Evolutionary conservation across 2,329 filamentous ascomycete species (phyloP).

Genomic region (Microthyrium microscopicum): DNA sequence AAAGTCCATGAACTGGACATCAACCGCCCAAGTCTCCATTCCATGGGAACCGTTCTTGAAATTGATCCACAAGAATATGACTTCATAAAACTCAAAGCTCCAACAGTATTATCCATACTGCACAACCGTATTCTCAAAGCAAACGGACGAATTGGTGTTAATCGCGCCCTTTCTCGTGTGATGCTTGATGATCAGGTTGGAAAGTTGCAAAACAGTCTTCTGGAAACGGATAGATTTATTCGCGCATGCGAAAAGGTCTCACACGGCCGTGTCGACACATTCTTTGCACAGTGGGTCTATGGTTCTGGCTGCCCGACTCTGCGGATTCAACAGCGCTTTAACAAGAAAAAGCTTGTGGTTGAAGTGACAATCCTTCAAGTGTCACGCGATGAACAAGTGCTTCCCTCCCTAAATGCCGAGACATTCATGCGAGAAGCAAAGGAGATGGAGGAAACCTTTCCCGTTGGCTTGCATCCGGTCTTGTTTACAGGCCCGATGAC

Average conservation of each 20-base stretch:
- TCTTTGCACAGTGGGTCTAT: constrained; percentile 88
- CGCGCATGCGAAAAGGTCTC: constrained; percentile 76
- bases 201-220: constrained; percentile 50
- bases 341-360: constrained; percentile 92
- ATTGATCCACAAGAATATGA: constrained; percentile 75
- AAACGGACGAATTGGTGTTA: constrained; percentile 67
- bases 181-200: constrained; percentile 76
- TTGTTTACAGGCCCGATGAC: constrained; percentile 90
- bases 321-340: constrained; percentile 74
- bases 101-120: constrained; percentile 81
- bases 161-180: constrained; percentile 70
- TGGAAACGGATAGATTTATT: constrained; percentile 64
- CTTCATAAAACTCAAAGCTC: constrained; percentile 80
- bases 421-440: constrained; percentile 76
- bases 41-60: constrained; percentile 61
- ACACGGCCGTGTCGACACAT: constrained; percentile 70
- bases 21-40: constrained; percentile 63
- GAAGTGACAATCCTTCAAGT: constrained; percentile 78
- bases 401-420: constrained; percentile 40
- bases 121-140: constrained; percentile 83
- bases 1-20: constrained; percentile 66
- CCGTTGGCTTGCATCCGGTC: constrained; percentile 52
- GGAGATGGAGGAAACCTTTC: constrained; percentile 55
- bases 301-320: constrained; percentile 82
- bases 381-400: constrained; percentile 29